Base-by-base conservation (phyloP, 345 rosid species). In the Brassica napus region DNA sequence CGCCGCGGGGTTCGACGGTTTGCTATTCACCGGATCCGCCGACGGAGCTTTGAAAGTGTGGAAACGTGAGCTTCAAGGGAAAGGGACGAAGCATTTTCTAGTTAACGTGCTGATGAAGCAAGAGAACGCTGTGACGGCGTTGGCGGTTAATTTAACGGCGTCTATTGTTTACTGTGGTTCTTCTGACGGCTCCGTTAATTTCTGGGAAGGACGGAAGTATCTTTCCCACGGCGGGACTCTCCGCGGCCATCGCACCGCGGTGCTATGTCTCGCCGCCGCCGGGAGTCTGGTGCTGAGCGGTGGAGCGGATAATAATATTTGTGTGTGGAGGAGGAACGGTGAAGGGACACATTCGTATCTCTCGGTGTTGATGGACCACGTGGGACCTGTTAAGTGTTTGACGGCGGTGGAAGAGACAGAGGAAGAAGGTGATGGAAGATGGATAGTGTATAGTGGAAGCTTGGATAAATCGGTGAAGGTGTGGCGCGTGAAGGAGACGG, bases 371-470 rank as follows among this genome's bases (percentile, higher is more conserved):
- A 85, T 85, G 1, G 97, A 96, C 10, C 99, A 95, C 16, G 79
- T 86, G 4, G 98, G 97, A 11, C 98, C 99, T 2, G 91, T 95
- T 1, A 93, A 91, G 73, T 95, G 97, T 79, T 21, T 95, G 12
- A 87, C 96, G 72, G 97, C 97, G 2, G 91, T 74, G 7, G 94
- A 86, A 84, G 87, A 73, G 77, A 85, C 87, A 1, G 83, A 77
- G 16, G 85, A 86, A 21, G 85, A 65, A 1, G 60, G 52, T 4
- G 30, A 37, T 3, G 83, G 67, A 6, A 84, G 86, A 75, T 91
- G 92, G 90, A 88, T 70, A 55, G 87, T 93, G 42, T 91, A 90
- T 30, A 95, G 96, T 12, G 99, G 99, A 26, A 95, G 99, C 59
- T 71, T 95, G 60, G 98, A 95, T 14, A 87, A 83, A 74, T 87